Percentiles rank a stretch among this genome's conserved stretches.
Conservation (phyloP, 169 alveolate genomes). For the Cryptosporidium viatorum region DNA sequence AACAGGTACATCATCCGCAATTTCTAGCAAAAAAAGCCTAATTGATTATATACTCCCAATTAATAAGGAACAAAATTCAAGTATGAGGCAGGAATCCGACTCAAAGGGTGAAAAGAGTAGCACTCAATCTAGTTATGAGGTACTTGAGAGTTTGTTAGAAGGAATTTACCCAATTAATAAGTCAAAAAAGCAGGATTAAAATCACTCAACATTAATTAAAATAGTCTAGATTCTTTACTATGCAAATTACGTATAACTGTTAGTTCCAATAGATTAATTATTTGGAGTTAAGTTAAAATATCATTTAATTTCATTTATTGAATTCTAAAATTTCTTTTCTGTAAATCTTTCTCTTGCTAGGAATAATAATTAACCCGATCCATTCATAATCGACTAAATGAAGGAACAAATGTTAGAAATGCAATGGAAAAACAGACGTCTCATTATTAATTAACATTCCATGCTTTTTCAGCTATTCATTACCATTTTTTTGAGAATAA, state of each 20-base stretch:
- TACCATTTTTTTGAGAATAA: conserved; percentile 20
- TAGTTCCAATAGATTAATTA: conserved; percentile 2
- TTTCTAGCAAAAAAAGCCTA: conserved; percentile 24
- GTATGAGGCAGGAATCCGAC: not conserved
- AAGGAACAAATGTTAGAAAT: not conserved
- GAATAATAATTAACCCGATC: not conserved
- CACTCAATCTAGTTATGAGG: conserved; percentile 40
- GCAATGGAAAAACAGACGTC: not conserved
- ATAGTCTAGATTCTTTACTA: not conserved
- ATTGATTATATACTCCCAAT: conserved; percentile 57
- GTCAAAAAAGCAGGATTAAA: conserved; percentile 8
- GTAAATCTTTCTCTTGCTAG: not conserved
- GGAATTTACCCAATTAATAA: conserved; percentile 40
- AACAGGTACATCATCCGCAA: not conserved
- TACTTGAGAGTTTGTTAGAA: conserved; percentile 41
- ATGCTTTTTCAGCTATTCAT: not conserved
- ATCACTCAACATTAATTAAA: not conserved
- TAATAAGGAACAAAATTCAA: conserved; percentile 20
- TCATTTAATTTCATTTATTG: not conserved
- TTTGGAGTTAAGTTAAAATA: not conserved
- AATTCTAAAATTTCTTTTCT: not conserved
- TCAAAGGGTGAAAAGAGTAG: conserved; percentile 29
- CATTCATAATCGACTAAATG: not conserved
- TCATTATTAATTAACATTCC: not conserved
- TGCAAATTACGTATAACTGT: not conserved